These are phyloP conservation scores for Hortaea werneckii DNA, from an alignment of 2,329 filamentous ascomycete genomes.

Conservation along the genomic window DNA sequence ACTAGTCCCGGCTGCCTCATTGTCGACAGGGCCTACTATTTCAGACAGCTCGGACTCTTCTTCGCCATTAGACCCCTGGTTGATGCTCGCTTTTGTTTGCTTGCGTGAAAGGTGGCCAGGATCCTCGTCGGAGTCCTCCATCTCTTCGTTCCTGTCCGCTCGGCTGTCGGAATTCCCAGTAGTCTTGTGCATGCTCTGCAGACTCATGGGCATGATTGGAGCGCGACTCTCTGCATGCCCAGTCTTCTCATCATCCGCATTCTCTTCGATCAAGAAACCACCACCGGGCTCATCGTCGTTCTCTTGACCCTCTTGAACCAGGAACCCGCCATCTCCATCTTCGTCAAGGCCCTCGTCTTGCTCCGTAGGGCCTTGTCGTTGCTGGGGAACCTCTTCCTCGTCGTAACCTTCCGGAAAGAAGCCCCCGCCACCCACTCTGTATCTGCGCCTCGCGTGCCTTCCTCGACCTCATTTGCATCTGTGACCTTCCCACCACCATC, in stretches of 20 bases:
- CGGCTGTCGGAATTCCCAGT: slow-evolving; percentile 15
- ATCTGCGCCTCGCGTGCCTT: slow-evolving; percentile 10
- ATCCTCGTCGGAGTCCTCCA: background rate
- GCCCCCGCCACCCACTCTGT: slow-evolving; percentile 27
- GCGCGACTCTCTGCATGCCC: slow-evolving; percentile 6
- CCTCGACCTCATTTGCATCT: background rate
- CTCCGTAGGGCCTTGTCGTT: slow-evolving; percentile 9
- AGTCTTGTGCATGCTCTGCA: slow-evolving; percentile 15
- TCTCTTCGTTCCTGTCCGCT: background rate
- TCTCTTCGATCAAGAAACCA: slow-evolving; percentile 30
- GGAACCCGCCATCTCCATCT: slow-evolving; percentile 16
- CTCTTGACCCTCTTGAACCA: slow-evolving; percentile 16
- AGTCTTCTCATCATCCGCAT: slow-evolving; percentile 16
- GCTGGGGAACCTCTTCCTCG: slow-evolving; percentile 23
- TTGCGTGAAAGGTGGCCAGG: background rate
- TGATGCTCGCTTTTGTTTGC: slow-evolving; percentile 1
- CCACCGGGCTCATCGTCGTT: slow-evolving; percentile 19
- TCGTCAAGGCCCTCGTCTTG: slow-evolving; percentile 8
- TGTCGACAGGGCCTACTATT: background rate
- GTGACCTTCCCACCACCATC: background rate
- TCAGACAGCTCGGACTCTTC: slow-evolving; percentile 3
- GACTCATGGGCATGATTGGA: slow-evolving; percentile 16
- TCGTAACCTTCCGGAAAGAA: slow-evolving; percentile 31
- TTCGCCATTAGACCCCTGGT: background rate
- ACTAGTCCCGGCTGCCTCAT: too few relatives aligned